phyloP scores from a whole-genome alignment of 2,329 filamentous ascomycete species.

The Aureobasidium leucospermi region DNA sequence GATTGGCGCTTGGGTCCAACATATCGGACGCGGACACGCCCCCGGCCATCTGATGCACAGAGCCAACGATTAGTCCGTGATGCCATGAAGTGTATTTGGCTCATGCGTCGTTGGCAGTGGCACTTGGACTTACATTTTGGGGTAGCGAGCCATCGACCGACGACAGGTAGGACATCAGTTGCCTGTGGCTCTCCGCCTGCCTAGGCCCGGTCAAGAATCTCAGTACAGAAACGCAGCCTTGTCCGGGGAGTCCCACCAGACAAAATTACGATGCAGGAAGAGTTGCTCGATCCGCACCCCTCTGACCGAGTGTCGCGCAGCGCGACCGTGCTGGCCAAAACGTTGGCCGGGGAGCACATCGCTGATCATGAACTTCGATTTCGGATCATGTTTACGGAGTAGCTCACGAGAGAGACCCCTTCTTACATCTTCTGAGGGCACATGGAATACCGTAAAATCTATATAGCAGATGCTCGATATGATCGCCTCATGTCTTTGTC shows the following conservation, averaged over 20 bases:
- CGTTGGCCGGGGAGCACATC: neutral
- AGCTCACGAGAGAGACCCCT: too few relatives aligned
- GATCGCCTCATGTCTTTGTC: too few relatives aligned
- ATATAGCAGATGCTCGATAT: too few relatives aligned
- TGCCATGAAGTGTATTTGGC: neutral
- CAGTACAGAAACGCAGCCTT: constrained; percentile 3
- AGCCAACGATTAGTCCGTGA: constrained; percentile 7
- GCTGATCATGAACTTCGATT: neutral
- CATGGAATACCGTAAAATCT: too few relatives aligned
- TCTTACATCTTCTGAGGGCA: too few relatives aligned
- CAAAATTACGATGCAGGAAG: constrained; percentile 8
- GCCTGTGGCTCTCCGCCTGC: neutral
- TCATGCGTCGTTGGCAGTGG: neutral
- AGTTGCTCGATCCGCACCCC: constrained; percentile 7
- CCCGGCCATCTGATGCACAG: constrained; percentile 21
- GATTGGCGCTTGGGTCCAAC: constrained; percentile 27
- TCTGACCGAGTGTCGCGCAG: neutral
- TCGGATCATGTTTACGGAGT: too few relatives aligned
- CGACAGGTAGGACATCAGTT: constrained; percentile 11
- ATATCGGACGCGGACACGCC: constrained; percentile 22
- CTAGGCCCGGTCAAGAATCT: neutral
- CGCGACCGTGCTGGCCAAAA: neutral
- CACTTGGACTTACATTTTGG: constrained; percentile 10
- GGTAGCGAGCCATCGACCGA: constrained; percentile 10
- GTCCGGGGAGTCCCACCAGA: neutral